Evolutionary conservation across 2,329 filamentous ascomycete genomes (phyloP), one percentile per base, ranked within the genome.

Genomic region (Neocucurbitaria cava): DNA sequence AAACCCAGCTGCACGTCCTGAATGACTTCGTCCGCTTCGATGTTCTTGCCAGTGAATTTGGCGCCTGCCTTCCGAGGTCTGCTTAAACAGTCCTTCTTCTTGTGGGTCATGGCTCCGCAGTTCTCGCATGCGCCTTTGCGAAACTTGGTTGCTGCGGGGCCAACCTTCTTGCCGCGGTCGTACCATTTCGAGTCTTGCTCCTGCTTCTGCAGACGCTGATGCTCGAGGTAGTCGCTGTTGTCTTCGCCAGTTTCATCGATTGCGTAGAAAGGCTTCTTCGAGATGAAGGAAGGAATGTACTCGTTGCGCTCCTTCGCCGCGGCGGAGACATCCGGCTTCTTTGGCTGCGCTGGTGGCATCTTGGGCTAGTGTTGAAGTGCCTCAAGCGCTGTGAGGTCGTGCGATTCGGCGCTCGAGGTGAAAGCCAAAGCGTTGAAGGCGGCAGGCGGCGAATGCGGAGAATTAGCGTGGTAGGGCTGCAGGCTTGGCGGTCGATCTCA

Each of bases 61-160:
- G 95, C 95, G 59, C 95, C 94, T 52, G 89, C 87, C 46, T 96
- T 96, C 54, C 95, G 86, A 26, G 93, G 95, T 49, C 95, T 85
- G 69, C 89, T 92, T 46, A 99, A 79, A 72, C 95, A 99, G 71
- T 98, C 94, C 73, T 96, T 96, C 47, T 87, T 89, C 78, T 96
- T 96, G 79, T 99, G 95, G 62, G 91, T 92, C 90, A 98, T 96
- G 53, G 92, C 89, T 69, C 95, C 95, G 79, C 95, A 99, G 78
- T 99, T 99, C 78, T 98, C 94, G 79, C 95, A 99, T 48, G 95
- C 94, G 71, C 96, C 95, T 80, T 98, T 99, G 63, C 96, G 91
- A 75, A 91, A 99, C 73, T 97, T 99, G 63, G 95, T 99, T 46
- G 94, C 92, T 0, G 92, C 92, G 3, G 92, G 91, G 0, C 91